These are phyloP conservation scores for Xylaria sp. DNA, from an alignment of 2,329 filamentous ascomycete genomes.

Conservation along the genomic window DNA sequence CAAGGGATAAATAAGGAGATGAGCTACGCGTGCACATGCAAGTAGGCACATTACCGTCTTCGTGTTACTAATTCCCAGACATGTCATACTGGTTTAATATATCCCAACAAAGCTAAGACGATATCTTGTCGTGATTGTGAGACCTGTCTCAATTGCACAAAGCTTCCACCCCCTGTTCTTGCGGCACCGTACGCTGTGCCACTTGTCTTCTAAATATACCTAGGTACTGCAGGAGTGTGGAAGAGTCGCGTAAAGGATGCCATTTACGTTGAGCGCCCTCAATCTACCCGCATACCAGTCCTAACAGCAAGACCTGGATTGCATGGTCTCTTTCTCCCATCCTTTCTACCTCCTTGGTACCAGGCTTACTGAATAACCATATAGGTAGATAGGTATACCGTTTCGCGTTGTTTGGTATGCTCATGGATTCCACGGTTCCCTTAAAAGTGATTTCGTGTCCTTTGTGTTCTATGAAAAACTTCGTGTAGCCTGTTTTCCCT, in stretches of 20 bases:
- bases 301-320: not conserved
- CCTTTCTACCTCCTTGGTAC: not conserved
- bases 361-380: not conserved
- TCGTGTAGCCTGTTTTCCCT: not conserved
- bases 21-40: not conserved
- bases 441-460: not conserved
- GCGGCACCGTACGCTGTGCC: not conserved
- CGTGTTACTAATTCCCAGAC: slow-evolving; percentile 7
- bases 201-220: not conserved
- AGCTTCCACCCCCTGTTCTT: not conserved
- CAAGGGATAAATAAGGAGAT: not conserved
- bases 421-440: not conserved
- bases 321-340: not conserved
- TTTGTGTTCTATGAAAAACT: not conserved
- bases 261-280: not conserved
- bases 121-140: not conserved
- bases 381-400: not conserved
- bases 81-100: not conserved
- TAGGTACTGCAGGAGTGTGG: not conserved
- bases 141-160: not conserved
- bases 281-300: not conserved
- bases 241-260: not conserved
- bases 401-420: not conserved
- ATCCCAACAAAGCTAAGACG: not conserved
- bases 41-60: not conserved